Evolutionary conservation across 768 basidiomycete genomes (phyloP), one percentile per base, ranked within the genome.

Genomic region (Boletus pseudopeckii): DNA sequence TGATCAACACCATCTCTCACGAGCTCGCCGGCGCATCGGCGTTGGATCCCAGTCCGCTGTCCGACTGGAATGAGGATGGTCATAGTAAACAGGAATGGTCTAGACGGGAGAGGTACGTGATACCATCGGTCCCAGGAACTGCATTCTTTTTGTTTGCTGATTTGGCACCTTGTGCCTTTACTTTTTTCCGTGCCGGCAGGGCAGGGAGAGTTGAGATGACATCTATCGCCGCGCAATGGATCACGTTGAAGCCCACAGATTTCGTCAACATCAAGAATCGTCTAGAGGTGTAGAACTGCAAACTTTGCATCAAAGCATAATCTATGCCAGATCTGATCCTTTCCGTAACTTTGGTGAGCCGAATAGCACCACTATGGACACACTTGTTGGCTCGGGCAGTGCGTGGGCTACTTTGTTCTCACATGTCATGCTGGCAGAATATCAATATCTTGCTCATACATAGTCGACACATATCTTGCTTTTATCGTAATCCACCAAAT

Each of bases 181-280:
- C n/a, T 24, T 42, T 46, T 48, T 9, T 45, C 26, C 49, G 22
- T 54, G 41, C 26, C 45, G 54, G 39, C 64, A 86, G 84, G 53
- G 70, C 75, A 50, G 85, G 85, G 32, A 80, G 77, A 59, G 67
- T 67, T 52, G 81, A 85, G 68, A 84, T 87, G 77, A 67, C 67
- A 18, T 60, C 74, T 55, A 63, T 87, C 37, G 64, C 75, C 34
- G 71, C 69, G 11, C 63, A 72, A 50, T 87, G 84, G 85, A 60
- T 66, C 33, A 75, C 67, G 15, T 64, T 85, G 62, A 72, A 71
- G 49, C 68, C 80, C 5, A 68, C 72, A n/a, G 79, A 84, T 51
- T 82, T 85, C 61, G 66, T 82, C 47, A 66, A 62, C 33, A 68
- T 84, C 71, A 85, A 85, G 64, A 71, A 65, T 48, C 79, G 72